Evolutionary conservation across 139 green algal species (phyloP).

Genomic region (Closterium sp.): DNA sequence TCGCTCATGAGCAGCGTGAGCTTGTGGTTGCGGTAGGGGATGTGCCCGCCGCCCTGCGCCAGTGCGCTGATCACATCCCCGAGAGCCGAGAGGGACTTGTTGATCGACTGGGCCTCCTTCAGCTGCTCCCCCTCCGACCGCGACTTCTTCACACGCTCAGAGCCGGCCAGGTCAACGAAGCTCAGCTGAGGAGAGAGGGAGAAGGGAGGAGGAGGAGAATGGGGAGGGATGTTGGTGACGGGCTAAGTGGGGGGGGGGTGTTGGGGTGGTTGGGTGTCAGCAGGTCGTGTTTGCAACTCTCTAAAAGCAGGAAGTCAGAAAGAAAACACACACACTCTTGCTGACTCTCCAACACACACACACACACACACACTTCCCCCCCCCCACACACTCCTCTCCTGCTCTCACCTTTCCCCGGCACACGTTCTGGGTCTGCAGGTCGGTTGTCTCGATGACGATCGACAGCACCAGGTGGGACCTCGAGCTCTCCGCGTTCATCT

Average conservation of each 20-base stretch:
- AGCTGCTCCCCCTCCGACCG: conserved; percentile 81
- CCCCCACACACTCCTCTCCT: background rate
- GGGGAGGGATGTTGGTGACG: too few relatives aligned
- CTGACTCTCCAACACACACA: background rate
- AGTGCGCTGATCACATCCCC: conserved; percentile 95
- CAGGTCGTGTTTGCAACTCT: too few relatives aligned
- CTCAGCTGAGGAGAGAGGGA: conserved; percentile 70
- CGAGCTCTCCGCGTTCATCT: conserved; percentile 58
- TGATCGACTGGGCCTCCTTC: conserved; percentile 98
- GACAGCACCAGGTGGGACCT: conserved; percentile 91
- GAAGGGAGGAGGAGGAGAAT: background rate
- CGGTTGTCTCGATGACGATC: conserved; percentile 86
- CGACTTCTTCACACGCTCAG: conserved; percentile 94
- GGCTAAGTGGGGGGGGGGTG: too few relatives aligned
- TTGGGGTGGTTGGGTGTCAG: too few relatives aligned
- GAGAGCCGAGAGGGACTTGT: conserved; percentile 93
- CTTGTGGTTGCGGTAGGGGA: conserved; percentile 98
- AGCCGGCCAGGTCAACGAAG: conserved; percentile 95
- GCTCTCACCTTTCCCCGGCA: conserved; percentile 56
- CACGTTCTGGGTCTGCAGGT: conserved; percentile 90
- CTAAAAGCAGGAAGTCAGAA: too few relatives aligned
- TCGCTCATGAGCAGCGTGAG: conserved; percentile 98
- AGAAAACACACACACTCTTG: background rate
- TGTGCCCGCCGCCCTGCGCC: conserved; percentile 77
- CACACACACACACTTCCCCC: background rate